Percentiles rank a stretch among this genome's conserved stretches.
phyloP scores from a whole-genome alignment of 257 asterid genomes.

The Henckelia pumila region DNA sequence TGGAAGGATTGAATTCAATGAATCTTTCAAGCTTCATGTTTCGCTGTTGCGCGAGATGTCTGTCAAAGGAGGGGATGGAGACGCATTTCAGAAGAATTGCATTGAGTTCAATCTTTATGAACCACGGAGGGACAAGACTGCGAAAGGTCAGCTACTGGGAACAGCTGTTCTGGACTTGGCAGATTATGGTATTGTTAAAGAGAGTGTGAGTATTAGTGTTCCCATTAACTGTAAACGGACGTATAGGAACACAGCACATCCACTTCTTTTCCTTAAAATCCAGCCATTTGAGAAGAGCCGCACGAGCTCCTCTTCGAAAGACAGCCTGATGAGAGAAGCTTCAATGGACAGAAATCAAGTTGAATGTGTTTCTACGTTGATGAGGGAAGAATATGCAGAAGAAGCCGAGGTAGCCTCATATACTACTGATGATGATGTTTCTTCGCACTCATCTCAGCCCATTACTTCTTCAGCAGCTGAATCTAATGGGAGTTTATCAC shows the following conservation, averaged over 20 bases:
- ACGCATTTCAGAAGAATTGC: conserved; percentile 58
- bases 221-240: conserved; percentile 68
- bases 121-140: conserved; percentile 62
- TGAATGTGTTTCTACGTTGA: conserved; percentile 62
- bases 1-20: conserved; percentile 65
- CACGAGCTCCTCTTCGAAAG: conserved; percentile 46
- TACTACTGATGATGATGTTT: conserved; percentile 71
- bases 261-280: conserved; percentile 58
- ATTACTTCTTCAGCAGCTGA: conserved; percentile 55
- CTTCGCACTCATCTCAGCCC: conserved; percentile 65
- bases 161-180: conserved; percentile 74
- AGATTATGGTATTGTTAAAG: conserved; percentile 54
- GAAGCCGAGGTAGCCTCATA: conserved; percentile 65
- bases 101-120: conserved; percentile 70
- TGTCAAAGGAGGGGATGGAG: conserved; percentile 38
- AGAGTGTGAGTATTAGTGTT: conserved; percentile 40
- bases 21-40: conserved; percentile 66
- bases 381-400: conserved; percentile 71
- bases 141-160: conserved; percentile 71
- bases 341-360: conserved; percentile 43
- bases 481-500: conserved; percentile 56
- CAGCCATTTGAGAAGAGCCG: conserved; percentile 48
- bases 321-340: conserved; percentile 43
- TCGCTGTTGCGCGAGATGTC: conserved; percentile 51
- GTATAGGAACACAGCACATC: conserved; percentile 66